Evolutionary conservation across 805 yeast species (phyloP).

Genomic region (Candida andamanensis): DNA sequence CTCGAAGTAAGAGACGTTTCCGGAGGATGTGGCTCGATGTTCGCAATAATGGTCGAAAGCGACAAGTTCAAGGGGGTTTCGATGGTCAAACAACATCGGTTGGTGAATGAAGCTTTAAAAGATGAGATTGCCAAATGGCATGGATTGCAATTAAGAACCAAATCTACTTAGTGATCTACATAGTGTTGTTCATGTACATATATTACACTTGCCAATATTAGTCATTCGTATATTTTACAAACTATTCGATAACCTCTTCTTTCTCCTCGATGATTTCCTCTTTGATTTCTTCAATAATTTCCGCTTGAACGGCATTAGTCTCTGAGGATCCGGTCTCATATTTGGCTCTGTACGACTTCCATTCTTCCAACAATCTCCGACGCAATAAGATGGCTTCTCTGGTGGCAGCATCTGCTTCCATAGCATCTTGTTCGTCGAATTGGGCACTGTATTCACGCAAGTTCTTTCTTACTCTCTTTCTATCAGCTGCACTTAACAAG

Average conservation of each 20-base stretch:
- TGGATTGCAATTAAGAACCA: conserved; percentile 83
- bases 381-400: conserved; percentile 85
- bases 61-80: conserved; percentile 70
- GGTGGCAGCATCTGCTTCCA: conserved; percentile 90
- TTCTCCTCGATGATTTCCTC: conserved; percentile 70
- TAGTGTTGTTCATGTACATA: conserved; percentile 1
- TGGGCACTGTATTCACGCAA: conserved; percentile 84
- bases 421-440: conserved; percentile 91
- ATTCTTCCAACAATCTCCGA: conserved; percentile 74
- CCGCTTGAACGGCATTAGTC: conserved; percentile 45
- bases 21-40: conserved; percentile 98
- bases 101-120: conserved; percentile 75
- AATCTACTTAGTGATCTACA: conserved; percentile 14
- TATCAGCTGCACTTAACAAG: conserved; percentile 67
- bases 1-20: conserved; percentile 76
- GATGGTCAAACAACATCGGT: conserved; percentile 86
- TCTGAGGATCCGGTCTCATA: conserved; percentile 31
- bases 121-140: conserved; percentile 93
- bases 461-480: conserved; percentile 86
- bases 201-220: conserved; percentile 2
- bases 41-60: conserved; percentile 75
- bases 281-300: conserved; percentile 65
- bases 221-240: conserved; percentile 1
- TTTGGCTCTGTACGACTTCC: conserved; percentile 72
- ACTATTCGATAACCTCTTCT: conserved; percentile 59